Percentiles rank a stretch among this genome's conserved stretches.
Conservation (phyloP, 345 rosid species). For the Dovyalis caffra region DNA sequence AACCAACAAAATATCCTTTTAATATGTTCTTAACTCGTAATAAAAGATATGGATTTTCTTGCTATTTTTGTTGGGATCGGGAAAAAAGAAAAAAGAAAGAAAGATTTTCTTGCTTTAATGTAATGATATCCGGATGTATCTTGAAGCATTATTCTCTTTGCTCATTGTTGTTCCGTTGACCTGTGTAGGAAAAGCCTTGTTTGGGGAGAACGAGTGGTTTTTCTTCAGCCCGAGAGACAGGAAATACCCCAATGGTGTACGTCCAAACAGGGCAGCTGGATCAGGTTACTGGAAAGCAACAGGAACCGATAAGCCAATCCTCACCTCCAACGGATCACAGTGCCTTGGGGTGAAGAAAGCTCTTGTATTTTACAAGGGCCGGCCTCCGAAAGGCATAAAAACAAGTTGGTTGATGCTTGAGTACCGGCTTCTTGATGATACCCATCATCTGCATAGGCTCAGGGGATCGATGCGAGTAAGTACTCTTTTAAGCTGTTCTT, state of each 20-base stretch:
- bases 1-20: neutral
- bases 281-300: slow-evolving; percentile 53
- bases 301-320: slow-evolving; percentile 39
- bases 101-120: neutral
- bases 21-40: neutral
- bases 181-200: slow-evolving; percentile 29
- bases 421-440: slow-evolving; percentile 35
- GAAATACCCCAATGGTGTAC: slow-evolving; percentile 44
- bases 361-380: slow-evolving; percentile 38
- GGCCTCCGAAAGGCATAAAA: slow-evolving; percentile 41
- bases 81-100: too few relatives aligned
- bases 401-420: slow-evolving; percentile 51
- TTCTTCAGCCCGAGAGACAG: slow-evolving; percentile 43
- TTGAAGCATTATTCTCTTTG: neutral
- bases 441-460: slow-evolving; percentile 23
- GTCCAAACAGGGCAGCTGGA: slow-evolving; percentile 41
- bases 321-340: slow-evolving; percentile 26
- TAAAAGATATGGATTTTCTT: neutral
- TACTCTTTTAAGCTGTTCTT: neutral
- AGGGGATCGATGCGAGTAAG: slow-evolving; percentile 46
- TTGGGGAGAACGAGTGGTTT: slow-evolving; percentile 44
- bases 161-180: neutral
- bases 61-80: too few relatives aligned
- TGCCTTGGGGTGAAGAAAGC: slow-evolving; percentile 47
- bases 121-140: neutral